Conservation (phyloP, 805 yeast genomes). For the Priceomyces carsonii region DNA sequence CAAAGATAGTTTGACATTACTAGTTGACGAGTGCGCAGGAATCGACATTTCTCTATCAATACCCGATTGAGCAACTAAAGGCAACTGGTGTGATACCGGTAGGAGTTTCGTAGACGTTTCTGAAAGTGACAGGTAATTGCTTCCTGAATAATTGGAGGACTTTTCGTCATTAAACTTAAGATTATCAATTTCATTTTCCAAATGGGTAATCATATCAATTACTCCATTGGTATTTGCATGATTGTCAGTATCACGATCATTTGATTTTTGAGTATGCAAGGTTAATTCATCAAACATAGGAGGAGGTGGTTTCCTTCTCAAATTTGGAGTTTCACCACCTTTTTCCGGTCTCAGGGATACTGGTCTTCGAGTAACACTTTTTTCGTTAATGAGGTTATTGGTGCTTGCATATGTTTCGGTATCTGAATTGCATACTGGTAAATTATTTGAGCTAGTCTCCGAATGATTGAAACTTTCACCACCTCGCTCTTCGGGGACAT, state of each 20-base stretch:
- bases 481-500: no score
- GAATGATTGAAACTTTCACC: no score
- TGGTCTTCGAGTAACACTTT: no score
- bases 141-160: not conserved
- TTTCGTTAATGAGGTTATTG: no score
- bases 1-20: no score
- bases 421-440: no score
- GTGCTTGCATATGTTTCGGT: no score
- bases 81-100: no score
- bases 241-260: not conserved
- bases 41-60: no score
- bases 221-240: slow-evolving; percentile 8
- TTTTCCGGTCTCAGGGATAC: slow-evolving; percentile 10
- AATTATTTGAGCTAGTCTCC: no score
- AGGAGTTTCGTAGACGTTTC: not conserved
- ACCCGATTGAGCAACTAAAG: no score
- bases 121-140: not conserved
- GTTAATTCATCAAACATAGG: slow-evolving; percentile 3
- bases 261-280: not conserved
- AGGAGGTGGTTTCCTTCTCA: slow-evolving; percentile 11
- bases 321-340: not conserved
- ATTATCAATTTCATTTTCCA: slow-evolving; percentile 24
- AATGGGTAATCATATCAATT: slow-evolving; percentile 23
- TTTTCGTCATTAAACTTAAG: slow-evolving; percentile 9
- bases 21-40: no score